phyloP scores from a whole-genome alignment of 2,329 filamentous ascomycete genomes.

The Sporothrix luriei region DNA sequence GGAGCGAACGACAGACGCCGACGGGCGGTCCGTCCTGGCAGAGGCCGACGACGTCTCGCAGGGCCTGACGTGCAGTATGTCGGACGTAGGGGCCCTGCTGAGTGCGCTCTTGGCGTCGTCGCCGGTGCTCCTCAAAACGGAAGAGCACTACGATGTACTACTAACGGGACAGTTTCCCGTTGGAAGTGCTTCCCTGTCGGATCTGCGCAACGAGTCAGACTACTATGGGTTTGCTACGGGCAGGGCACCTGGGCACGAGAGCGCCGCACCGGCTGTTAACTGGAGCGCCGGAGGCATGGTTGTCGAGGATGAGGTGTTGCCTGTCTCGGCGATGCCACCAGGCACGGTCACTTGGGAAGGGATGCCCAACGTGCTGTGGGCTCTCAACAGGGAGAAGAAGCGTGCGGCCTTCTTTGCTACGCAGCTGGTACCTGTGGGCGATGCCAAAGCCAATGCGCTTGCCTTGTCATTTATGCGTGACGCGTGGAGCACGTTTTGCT shows the following conservation, averaged over 20 bases:
- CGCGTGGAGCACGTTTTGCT: not conserved
- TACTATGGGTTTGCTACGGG: not conserved
- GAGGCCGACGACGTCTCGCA: not conserved
- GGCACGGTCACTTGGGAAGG: slow-evolving; percentile 13
- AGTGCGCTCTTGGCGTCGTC: slow-evolving; percentile 1
- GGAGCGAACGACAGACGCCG: not conserved
- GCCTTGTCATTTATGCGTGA: not conserved
- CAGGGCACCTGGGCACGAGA: not conserved
- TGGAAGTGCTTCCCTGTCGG: not conserved
- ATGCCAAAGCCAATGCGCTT: not conserved
- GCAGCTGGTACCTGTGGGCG: not conserved
- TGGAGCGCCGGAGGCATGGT: not conserved
- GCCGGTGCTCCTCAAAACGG: not conserved
- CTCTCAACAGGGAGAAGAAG: not conserved
- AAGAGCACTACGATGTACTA: not conserved
- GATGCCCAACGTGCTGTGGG: slow-evolving; percentile 9
- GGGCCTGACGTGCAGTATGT: slow-evolving; percentile 4
- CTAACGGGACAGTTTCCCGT: not conserved
- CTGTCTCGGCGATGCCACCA: not conserved
- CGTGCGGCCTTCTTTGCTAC: slow-evolving; percentile 8
- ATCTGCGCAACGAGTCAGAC: not conserved
- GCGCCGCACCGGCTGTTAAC: not conserved
- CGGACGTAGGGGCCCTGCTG: not conserved
- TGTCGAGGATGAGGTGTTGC: not conserved
- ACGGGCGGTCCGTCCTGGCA: not conserved